Conservation (phyloP, 176 grass and related monocot species). For the Musa acuminata region DNA sequence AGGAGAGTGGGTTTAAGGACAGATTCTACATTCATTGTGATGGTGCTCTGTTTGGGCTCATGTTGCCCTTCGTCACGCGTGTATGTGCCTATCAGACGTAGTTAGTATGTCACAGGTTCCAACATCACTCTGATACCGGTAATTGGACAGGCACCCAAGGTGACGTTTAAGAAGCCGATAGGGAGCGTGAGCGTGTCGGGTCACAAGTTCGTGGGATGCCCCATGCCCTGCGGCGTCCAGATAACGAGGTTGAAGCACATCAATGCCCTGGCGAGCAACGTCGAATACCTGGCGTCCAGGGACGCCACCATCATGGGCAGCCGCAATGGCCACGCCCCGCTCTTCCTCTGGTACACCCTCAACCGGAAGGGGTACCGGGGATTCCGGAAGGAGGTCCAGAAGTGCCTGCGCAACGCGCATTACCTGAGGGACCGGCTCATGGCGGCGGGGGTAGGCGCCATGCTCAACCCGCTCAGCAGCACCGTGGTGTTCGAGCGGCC, state of each 20-base stretch:
- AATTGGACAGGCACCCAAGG: slow-evolving; percentile 55
- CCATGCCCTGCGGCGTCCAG: slow-evolving; percentile 84
- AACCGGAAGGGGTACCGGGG: slow-evolving; percentile 46
- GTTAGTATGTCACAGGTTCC: no score
- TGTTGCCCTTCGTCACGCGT: slow-evolving; percentile 81
- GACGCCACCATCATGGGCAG: slow-evolving; percentile 61
- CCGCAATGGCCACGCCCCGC: slow-evolving; percentile 53
- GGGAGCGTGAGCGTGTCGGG: slow-evolving; percentile 72
- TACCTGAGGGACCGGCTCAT: slow-evolving; percentile 41
- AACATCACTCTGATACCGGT: neutral
- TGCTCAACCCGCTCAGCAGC: slow-evolving; percentile 74
- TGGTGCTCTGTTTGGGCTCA: slow-evolving; percentile 82
- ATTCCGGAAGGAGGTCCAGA: slow-evolving; percentile 59
- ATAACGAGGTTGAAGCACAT: slow-evolving; percentile 69
- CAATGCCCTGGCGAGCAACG: slow-evolving; percentile 60
- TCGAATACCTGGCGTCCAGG: slow-evolving; percentile 63
- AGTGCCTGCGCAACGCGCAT: slow-evolving; percentile 50
- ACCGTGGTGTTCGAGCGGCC: slow-evolving; percentile 81
- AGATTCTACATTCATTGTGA: slow-evolving; percentile 87
- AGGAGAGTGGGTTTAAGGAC: slow-evolving; percentile 61
- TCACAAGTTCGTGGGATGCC: slow-evolving; percentile 84
- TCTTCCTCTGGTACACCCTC: slow-evolving; percentile 60
- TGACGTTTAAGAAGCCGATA: slow-evolving; percentile 75
- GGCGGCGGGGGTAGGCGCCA: slow-evolving; percentile 44
- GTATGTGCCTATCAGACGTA: slow-evolving; percentile 25